phyloP scores from a whole-genome alignment of 1,284 basidiomycete species.

The Ustilago sp. region DNA sequence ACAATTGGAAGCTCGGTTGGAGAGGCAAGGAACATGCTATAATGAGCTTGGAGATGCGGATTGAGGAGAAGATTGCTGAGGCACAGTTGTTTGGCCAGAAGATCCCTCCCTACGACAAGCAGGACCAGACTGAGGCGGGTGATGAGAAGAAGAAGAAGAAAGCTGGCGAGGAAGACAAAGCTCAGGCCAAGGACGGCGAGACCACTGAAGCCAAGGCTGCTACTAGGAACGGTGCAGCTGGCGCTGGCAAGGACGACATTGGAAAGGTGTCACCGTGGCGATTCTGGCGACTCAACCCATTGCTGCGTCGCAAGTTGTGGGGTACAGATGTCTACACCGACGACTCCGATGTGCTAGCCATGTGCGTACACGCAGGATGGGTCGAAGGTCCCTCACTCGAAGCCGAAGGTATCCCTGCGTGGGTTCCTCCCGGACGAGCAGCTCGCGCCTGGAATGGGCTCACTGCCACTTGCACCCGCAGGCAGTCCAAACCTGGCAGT shows the following conservation, averaged over 20 bases:
- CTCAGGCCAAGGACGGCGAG: constrained; percentile 2
- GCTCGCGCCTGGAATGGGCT: constrained; percentile 58
- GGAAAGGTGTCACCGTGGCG: constrained; percentile 34
- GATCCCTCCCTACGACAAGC: constrained; percentile 1
- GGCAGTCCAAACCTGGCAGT: not conserved
- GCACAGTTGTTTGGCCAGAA: constrained; percentile 36
- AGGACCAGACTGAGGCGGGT: not conserved
- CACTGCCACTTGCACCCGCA: not conserved
- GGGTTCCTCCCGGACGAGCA: constrained; percentile 59
- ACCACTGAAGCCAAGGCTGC: constrained; percentile 5
- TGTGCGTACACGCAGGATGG: constrained; percentile 74
- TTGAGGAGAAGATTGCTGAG: constrained; percentile 44
- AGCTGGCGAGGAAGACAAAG: not conserved
- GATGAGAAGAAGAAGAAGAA: not conserved
- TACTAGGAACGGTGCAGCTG: not conserved
- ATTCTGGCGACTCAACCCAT: constrained; percentile 61
- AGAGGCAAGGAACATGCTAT: constrained; percentile 62
- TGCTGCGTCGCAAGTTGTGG: constrained; percentile 71
- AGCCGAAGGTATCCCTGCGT: constrained; percentile 50
- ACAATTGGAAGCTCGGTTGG: constrained; percentile 65
- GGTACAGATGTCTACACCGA: constrained; percentile 76
- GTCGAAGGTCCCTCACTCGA: constrained; percentile 68
- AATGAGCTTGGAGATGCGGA: constrained; percentile 57
- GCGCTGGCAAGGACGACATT: not conserved
- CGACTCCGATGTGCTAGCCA: constrained; percentile 73